Base-by-base conservation (phyloP, 495 filamentous ascomycete species). In the Tuber calosporum region DNA sequence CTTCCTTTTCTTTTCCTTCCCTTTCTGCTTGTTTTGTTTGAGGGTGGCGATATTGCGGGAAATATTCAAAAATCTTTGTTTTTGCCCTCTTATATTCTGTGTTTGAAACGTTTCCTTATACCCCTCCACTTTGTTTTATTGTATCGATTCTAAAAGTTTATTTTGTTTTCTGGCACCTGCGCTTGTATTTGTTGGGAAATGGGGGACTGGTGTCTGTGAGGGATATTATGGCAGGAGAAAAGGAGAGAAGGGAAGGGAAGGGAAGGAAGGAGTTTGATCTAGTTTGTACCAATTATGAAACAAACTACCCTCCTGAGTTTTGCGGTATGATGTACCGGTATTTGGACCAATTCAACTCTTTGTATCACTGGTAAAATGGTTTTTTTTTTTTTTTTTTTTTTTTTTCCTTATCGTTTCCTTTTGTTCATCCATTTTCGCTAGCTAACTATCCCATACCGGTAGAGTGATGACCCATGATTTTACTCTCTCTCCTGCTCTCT, bases 11-110 rank as follows among this genome's bases (percentile, higher is more conserved):
- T 39, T 19, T 17, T 69, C 48, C 70, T 67, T 6, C 66, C 48
- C 72, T 77, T 77, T n/a, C n/a, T n/a, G 2, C 22, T 26, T 9
- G 22, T 30, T 58, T 58, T 58, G 13, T 58, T n/a, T 13, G 48
- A 26, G 48, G 48, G 48, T 9, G 48, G 48, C 48, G 48, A 58
- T 58, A 58, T 58, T n/a, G 30, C 22, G 48, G 48, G 30, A 26
- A 58, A 58, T 58, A 2, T 58, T 58, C 48, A 26, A 58, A 58
- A 58, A 58, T 13, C 22, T 58, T 58, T 58, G 48, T 26, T 26
- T 62, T 62, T 62, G 53, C 26, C 53, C 34, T 62, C 34, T 26
- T 62, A 34, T 62, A 34, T 62, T 62, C 17, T 62, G 53, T 34
- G 30, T 62, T 62, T 34, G 53, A 34, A 17, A 62, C 19, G 26